Base-by-base conservation (phyloP, 1,139 yeast genomes). In the Suhomyces taliae region DNA sequence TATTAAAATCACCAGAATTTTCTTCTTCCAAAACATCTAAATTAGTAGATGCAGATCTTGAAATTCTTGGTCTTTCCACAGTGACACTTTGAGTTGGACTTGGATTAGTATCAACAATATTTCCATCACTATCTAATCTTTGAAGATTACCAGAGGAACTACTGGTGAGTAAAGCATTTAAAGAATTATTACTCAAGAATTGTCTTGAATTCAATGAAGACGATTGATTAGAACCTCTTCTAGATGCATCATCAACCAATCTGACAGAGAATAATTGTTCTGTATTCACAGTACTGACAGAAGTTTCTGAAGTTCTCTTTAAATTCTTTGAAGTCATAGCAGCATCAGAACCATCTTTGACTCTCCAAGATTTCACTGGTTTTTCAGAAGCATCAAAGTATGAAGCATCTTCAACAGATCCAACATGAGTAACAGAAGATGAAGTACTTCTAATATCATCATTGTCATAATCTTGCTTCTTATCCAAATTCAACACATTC, bases 221-320 rank as follows among this genome's bases (percentile, higher is more conserved):
- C 19, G 67, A 62, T 39, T 51, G 61, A 40, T 54, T 56, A 40
- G 74, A 79, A 37, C 67, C 66, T 15, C 65, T 50, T 48, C 46
- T 41, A 9, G 60, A 55, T 41, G 70, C 70, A 55, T 83, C 86
- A 24, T 83, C 87, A 26, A 89, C 91, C 43, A 89, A 70, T 58
- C 91, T 79, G 36, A 93, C 90, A 8, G 90, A 86, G 59, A 90
- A 78, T 40, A 90, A 74, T 64, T 90, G 95, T 48, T 85, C 90
- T 0, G 97, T 88, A 41, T 93, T 85, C 27, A 90, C 93, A 0
- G 97, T 90, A 34, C 93, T 91, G 53, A 87, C 61, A 0, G 97
- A 87, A 33, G 79, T 81, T 49, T 82, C 74, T 15, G 95, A 87
- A 42, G 80, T 56, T 56, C 78, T 67, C 31, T 60, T 53, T 29